phyloP scores from a whole-genome alignment of 139 green algal genomes.

The Tetraselmis chui region DNA sequence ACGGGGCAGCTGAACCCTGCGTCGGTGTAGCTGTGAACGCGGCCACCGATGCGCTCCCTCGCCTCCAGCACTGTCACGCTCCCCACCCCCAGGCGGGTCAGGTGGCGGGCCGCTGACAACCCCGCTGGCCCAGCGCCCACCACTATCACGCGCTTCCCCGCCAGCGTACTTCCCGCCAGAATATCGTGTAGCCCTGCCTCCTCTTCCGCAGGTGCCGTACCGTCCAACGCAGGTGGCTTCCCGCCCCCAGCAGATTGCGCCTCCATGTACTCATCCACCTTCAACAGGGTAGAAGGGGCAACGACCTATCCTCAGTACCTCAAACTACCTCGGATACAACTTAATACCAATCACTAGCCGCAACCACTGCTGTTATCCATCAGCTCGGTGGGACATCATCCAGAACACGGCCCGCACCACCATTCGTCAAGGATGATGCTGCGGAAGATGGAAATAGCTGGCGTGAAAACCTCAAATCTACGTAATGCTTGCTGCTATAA shows the following conservation, averaged over 20 bases:
- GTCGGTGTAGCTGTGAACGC: constrained; percentile 53
- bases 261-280: constrained; percentile 16
- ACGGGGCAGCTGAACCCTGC: constrained; percentile 53
- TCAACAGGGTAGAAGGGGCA: constrained; percentile 17
- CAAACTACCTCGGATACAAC: no score
- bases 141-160: constrained; percentile 46
- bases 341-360: no score
- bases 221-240: constrained; percentile 5
- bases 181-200: background rate
- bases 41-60: constrained; percentile 63
- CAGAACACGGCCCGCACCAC: no score
- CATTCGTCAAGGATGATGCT: no score
- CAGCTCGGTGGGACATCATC: no score
- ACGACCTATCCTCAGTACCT: no score
- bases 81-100: constrained; percentile 45
- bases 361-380: no score
- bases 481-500: no score
- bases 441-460: no score
- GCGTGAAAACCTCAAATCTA: no score
- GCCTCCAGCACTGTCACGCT: constrained; percentile 75
- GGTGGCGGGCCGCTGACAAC: constrained; percentile 57
- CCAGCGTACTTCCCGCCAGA: background rate
- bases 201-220: constrained; percentile 1
- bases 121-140: constrained; percentile 75
- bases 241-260: constrained; percentile 15